Conservation (phyloP, 371 early-diverging fungal genomes). For the Gilbertella persicaria region DNA sequence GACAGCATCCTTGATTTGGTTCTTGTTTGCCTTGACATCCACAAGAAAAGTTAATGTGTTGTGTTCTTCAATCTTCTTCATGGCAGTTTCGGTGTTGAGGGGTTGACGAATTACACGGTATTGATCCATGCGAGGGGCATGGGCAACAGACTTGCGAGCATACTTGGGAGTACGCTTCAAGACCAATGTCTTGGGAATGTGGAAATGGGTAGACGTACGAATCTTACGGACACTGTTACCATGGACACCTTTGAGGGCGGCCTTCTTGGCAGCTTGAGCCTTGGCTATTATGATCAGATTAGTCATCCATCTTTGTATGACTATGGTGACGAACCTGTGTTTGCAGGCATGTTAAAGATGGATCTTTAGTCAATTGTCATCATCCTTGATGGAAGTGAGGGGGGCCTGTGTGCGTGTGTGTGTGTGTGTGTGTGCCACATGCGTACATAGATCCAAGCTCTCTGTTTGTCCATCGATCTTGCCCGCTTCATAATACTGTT, state of each 20-base stretch:
- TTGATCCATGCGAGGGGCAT: conserved; percentile 74
- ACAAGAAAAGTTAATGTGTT: conserved; percentile 98
- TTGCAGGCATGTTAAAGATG: too few species aligned
- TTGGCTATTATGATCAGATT: too few species aligned
- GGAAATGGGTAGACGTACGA: conserved; percentile 88
- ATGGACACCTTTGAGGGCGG: conserved; percentile 85
- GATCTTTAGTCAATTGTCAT: too few species aligned
- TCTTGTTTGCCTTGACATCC: conserved; percentile 96
- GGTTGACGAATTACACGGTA: conserved; percentile 90
- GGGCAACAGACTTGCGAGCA: conserved; percentile 82
- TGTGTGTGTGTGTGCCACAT: too few species aligned
- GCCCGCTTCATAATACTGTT: too few species aligned
- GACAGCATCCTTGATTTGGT: conserved; percentile 95
- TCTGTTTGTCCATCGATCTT: too few species aligned
- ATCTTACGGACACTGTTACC: conserved; percentile 80
- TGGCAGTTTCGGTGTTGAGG: conserved; percentile 96
- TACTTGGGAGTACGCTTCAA: conserved; percentile 88
- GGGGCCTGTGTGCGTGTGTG: too few species aligned
- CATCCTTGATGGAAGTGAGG: conserved; percentile 29
- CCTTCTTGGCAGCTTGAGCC: conserved; percentile 78
- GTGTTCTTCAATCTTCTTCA: conserved; percentile 97
- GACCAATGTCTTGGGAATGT: conserved; percentile 90
- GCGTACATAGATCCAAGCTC: too few species aligned
- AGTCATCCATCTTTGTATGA: too few species aligned
- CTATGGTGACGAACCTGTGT: conserved; percentile 29